Conservation (phyloP, 257 asterid genomes). For the Henckelia pumila region DNA sequence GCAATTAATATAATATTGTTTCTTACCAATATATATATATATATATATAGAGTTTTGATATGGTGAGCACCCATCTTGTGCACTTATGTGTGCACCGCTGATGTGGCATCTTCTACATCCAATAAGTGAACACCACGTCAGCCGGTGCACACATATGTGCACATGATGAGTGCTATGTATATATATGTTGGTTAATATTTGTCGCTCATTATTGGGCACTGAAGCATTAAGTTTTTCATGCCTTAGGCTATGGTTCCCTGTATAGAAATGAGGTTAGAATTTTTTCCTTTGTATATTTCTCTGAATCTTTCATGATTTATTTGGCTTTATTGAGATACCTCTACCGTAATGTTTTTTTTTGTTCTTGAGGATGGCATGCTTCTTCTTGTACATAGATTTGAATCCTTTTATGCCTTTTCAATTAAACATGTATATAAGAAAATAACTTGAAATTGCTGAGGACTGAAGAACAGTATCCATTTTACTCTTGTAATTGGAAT, state of each 20-base stretch:
- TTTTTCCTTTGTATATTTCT: not conserved
- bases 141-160: too few species aligned
- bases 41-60: too few species aligned
- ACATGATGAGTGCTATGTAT: too few species aligned
- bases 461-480: not conserved
- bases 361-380: constrained; percentile 16
- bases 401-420: too few species aligned
- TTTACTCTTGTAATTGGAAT: not conserved
- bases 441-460: not conserved
- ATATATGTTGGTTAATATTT: constrained; percentile 1
- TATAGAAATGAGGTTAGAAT: not conserved
- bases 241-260: not conserved
- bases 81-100: too few species aligned
- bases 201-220: constrained; percentile 10
- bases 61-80: too few species aligned
- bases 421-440: too few species aligned
- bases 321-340: not conserved
- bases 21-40: too few species aligned
- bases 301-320: not conserved
- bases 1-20: too few species aligned
- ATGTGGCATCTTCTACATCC: too few species aligned
- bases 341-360: too few species aligned
- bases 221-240: not conserved
- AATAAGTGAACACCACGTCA: too few species aligned
- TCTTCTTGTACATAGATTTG: constrained; percentile 4